A percentile compares a stretch with the other conserved stretches of the same genome.
These are phyloP conservation scores for Crotalaria pallida DNA, from an alignment of 306 rosid genomes.

Conservation along the genomic window DNA sequence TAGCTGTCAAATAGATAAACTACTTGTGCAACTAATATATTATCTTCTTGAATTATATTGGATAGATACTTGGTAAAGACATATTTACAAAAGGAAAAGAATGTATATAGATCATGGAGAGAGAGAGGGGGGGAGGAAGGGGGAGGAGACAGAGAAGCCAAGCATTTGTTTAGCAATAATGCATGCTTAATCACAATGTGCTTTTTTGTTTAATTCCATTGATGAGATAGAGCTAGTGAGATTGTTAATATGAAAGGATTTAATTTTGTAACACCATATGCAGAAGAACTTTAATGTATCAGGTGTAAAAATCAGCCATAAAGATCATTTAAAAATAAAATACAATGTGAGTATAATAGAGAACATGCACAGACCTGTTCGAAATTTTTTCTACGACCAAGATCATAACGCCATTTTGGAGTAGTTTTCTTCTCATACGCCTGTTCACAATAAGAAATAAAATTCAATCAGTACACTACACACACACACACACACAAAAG, in stretches of 20 bases:
- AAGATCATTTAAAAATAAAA: neutral
- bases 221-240: neutral
- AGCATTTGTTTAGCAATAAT: neutral
- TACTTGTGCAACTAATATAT: neutral
- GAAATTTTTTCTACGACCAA: constrained; percentile 87
- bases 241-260: neutral
- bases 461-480: constrained; percentile 30
- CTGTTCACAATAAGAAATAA: constrained; percentile 37
- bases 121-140: no score
- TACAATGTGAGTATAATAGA: neutral
- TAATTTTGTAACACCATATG: neutral
- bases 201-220: neutral
- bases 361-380: constrained; percentile 71
- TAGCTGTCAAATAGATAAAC: neutral
- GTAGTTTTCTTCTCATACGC: constrained; percentile 96
- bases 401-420: constrained; percentile 96
- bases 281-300: neutral
- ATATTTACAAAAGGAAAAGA: neutral
- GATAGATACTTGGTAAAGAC: neutral
- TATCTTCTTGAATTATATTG: neutral
- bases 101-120: neutral
- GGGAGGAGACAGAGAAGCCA: no score
- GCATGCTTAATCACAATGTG: neutral
- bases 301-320: neutral
- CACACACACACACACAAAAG: neutral